These are phyloP conservation scores for Monosporozyma siamensis DNA, from an alignment of 805 yeast genomes.

Conservation along the genomic window DNA sequence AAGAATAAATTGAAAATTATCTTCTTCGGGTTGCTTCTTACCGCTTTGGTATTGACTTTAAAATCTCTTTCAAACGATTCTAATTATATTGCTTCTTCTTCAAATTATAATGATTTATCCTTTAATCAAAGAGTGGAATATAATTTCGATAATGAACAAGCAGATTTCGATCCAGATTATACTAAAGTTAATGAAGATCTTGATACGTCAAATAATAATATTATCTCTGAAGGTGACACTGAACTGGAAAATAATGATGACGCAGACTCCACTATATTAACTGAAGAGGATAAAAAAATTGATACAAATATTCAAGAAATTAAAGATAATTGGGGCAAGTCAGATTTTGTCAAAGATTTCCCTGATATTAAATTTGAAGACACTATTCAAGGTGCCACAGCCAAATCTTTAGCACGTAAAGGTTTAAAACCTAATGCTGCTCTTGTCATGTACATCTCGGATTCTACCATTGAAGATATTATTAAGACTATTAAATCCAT, in stretches of 20 bases:
- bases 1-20: not conserved
- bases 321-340: not conserved
- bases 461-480: conserved; percentile 49
- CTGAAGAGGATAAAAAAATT: not conserved
- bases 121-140: too few relatives aligned
- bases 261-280: not conserved
- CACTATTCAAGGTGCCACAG: conserved; percentile 3
- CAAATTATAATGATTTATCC: too few relatives aligned
- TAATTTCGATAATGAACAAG: too few relatives aligned
- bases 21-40: not conserved
- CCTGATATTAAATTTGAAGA: conserved; percentile 1
- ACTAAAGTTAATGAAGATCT: not conserved
- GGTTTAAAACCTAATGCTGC: conserved; percentile 24
- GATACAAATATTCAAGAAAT: not conserved
- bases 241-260: not conserved
- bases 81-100: too few relatives aligned
- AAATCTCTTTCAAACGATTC: too few relatives aligned
- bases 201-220: not conserved
- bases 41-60: not conserved
- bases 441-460: conserved; percentile 38
- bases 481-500: conserved; percentile 54
- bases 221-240: not conserved
- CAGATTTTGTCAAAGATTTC: not conserved
- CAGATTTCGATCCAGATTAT: too few relatives aligned
- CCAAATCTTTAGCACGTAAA: conserved; percentile 5